These are phyloP conservation scores for Ceratobasidium sp. DNA, from an alignment of 1,284 basidiomycete species.

Conservation along the genomic window DNA sequence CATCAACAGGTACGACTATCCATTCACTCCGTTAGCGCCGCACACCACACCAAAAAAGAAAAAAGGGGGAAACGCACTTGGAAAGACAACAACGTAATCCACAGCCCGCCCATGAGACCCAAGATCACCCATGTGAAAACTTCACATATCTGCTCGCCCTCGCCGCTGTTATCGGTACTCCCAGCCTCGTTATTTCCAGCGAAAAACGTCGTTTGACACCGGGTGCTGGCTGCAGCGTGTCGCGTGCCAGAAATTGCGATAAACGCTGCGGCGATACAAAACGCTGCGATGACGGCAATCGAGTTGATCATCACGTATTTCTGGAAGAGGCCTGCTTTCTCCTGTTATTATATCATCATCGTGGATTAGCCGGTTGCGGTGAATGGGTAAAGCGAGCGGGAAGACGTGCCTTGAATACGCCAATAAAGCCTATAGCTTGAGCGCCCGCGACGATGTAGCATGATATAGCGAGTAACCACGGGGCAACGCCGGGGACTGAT, in stretches of 20 bases:
- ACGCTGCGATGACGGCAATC: constrained; percentile 70
- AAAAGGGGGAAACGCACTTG: constrained; percentile 68
- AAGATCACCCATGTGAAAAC: constrained; percentile 92
- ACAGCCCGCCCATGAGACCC: constrained; percentile 90
- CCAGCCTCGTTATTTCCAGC: constrained; percentile 51
- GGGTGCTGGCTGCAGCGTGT: constrained; percentile 76
- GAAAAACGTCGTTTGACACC: constrained; percentile 78
- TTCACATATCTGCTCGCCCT: constrained; percentile 80
- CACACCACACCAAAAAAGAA: neutral
- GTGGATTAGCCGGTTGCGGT: neutral
- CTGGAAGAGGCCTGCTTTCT: constrained; percentile 81
- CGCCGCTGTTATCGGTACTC: constrained; percentile 57
- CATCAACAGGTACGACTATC: constrained; percentile 76
- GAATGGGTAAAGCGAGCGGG: neutral
- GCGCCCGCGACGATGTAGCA: constrained; percentile 79
- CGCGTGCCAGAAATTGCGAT: constrained; percentile 81
- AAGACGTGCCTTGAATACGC: constrained; percentile 76
- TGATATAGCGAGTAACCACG: constrained; percentile 79
- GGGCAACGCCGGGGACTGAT: constrained; percentile 79
- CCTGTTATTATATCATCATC: constrained; percentile 67
- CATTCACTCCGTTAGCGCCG: neutral
- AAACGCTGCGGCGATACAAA: constrained; percentile 84
- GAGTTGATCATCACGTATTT: constrained; percentile 81
- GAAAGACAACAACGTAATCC: constrained; percentile 80
- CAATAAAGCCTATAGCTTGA: constrained; percentile 86